Conservation (phyloP, 2,329 filamentous ascomycete species). For the Xylariaceae sp. region DNA sequence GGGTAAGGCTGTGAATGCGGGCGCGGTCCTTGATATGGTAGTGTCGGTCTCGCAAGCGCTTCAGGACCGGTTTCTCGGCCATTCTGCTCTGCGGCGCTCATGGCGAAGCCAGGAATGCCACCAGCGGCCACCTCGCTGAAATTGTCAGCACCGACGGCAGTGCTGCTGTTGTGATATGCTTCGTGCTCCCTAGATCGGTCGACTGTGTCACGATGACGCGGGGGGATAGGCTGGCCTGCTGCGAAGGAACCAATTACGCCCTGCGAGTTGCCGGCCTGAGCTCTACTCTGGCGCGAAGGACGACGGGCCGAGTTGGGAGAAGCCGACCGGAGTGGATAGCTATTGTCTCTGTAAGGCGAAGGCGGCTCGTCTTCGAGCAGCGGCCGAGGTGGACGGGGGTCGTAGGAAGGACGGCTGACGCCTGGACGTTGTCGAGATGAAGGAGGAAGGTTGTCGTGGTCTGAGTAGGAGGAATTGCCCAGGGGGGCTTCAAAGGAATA, state of each 20-base stretch:
- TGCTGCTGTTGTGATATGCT: slow-evolving; percentile 39
- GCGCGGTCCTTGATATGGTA: slow-evolving; percentile 19
- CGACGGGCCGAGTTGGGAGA: slow-evolving; percentile 37
- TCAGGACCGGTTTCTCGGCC: slow-evolving; percentile 60
- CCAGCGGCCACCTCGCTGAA: slow-evolving; percentile 56
- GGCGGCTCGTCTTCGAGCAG: slow-evolving; percentile 24
- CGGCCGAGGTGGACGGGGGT: slow-evolving; percentile 3
- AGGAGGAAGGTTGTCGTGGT: slow-evolving; percentile 7
- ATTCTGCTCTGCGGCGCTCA: slow-evolving; percentile 59
- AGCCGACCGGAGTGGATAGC: slow-evolving; percentile 18
- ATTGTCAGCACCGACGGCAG: slow-evolving; percentile 63
- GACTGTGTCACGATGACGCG: slow-evolving; percentile 23
- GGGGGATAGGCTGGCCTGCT: slow-evolving; percentile 27
- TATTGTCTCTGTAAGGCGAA: slow-evolving; percentile 19
- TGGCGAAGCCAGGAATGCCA: slow-evolving; percentile 62
- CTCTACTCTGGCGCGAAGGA: slow-evolving; percentile 33
- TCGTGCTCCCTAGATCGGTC: slow-evolving; percentile 23
- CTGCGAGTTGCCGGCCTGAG: slow-evolving; percentile 27
- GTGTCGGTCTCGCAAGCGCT: slow-evolving; percentile 44
- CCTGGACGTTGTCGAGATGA: slow-evolving; percentile 11
- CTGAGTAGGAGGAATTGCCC: slow-evolving; percentile 20
- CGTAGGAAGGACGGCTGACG: slow-evolving; percentile 1
- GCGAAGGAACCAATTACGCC: slow-evolving; percentile 15
- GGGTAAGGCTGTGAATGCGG: slow-evolving; percentile 22
- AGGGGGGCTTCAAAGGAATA: slow-evolving; percentile 31